A percentile compares a stretch with the other conserved stretches of the same genome.
phyloP scores from a whole-genome alignment of 306 rosid species.

The Medicago arabica region DNA sequence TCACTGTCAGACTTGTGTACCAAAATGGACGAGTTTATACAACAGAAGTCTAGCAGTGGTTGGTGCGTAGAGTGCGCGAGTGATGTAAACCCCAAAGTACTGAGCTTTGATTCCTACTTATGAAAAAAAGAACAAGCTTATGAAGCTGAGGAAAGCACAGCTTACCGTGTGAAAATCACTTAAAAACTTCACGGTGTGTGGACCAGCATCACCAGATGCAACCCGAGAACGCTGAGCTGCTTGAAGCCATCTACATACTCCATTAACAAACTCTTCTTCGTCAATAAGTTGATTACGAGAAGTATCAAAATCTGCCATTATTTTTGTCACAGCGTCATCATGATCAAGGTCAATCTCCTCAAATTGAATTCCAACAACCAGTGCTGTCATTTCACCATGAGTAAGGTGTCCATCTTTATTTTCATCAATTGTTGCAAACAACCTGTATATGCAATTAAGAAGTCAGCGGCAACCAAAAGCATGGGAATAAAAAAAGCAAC shows the following conservation, averaged over 20 bases:
- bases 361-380: slow-evolving; percentile 73
- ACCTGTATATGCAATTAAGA: slow-evolving; percentile 54
- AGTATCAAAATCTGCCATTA: slow-evolving; percentile 74
- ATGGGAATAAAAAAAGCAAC: slow-evolving; percentile 19
- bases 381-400: slow-evolving; percentile 67
- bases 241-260: slow-evolving; percentile 68
- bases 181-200: slow-evolving; percentile 53
- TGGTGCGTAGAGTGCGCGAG: too few relatives aligned
- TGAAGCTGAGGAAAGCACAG: slow-evolving; percentile 14
- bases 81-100: too few relatives aligned
- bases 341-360: slow-evolving; percentile 70
- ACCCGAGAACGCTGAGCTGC: slow-evolving; percentile 47
- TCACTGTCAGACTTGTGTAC: slow-evolving; percentile 21
- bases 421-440: slow-evolving; percentile 63
- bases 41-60: background rate
- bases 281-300: slow-evolving; percentile 52
- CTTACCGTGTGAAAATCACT: slow-evolving; percentile 64
- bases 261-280: slow-evolving; percentile 56
- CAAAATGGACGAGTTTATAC: background rate
- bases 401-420: slow-evolving; percentile 59
- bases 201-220: slow-evolving; percentile 57
- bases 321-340: slow-evolving; percentile 61
- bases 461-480: slow-evolving; percentile 32
- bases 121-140: background rate
- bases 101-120: too few relatives aligned